Percentiles rank a stretch among this genome's conserved stretches.
Conservation (phyloP, 441 rosid species). For the Erodium texanum region DNA sequence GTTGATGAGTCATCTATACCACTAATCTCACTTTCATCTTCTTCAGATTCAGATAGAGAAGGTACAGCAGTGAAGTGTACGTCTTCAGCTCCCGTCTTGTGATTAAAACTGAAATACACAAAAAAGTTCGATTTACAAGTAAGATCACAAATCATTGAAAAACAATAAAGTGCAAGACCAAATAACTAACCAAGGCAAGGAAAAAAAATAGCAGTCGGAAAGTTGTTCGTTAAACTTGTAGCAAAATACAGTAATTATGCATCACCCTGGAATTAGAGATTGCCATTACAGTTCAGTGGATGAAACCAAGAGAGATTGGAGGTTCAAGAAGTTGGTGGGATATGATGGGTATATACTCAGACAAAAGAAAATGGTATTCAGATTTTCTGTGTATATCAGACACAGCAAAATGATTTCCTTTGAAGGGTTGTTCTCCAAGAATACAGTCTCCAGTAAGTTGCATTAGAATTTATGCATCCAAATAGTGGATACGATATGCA, state of each 20-base stretch:
- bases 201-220: background rate
- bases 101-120: slow-evolving; percentile 58
- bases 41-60: slow-evolving; percentile 42
- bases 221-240: background rate
- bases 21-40: slow-evolving; percentile 14
- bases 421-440: background rate
- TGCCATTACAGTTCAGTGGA: background rate
- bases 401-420: slow-evolving; percentile 1
- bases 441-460: background rate
- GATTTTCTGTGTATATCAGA: background rate
- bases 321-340: background rate
- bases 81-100: slow-evolving; percentile 85
- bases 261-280: background rate
- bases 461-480: background rate
- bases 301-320: background rate
- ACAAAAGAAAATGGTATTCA: background rate
- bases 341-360: background rate
- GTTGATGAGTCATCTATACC: slow-evolving; percentile 7
- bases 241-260: background rate
- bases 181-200: background rate
- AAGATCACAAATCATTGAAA: background rate
- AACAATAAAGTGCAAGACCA: slow-evolving; percentile 5
- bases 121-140: slow-evolving; percentile 7
- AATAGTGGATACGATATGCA: no score
- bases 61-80: slow-evolving; percentile 56